A percentile compares a stretch with the other conserved stretches of the same genome.
phyloP scores from a whole-genome alignment of 2,329 filamentous ascomycete genomes.

The Phyllosticta citrichinensis region DNA sequence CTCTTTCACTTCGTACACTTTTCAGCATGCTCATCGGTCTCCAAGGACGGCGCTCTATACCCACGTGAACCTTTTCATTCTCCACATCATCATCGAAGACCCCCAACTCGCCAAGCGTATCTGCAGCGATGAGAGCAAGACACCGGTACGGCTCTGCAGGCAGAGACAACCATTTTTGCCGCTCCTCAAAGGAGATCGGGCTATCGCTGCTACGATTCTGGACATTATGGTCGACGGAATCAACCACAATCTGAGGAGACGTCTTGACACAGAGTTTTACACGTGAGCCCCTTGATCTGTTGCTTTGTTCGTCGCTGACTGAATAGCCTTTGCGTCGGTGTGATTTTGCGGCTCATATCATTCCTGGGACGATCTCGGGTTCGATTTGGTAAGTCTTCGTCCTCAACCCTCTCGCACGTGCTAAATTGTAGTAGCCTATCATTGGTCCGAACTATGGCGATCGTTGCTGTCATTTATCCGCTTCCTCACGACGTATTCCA shows the following conservation, averaged over 20 bases:
- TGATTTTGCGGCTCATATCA: conserved; percentile 72
- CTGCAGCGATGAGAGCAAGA: conserved; percentile 67
- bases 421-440: conserved; percentile 45
- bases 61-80: conserved; percentile 71
- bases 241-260: conserved; percentile 82
- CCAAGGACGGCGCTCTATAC: conserved; percentile 69
- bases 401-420: background rate
- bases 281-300: conserved; percentile 34
- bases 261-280: conserved; percentile 78
- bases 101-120: conserved; percentile 70
- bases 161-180: conserved; percentile 83
- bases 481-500: conserved; percentile 78
- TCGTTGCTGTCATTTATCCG: conserved; percentile 77
- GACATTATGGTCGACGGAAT: conserved; percentile 85
- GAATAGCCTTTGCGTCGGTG: conserved; percentile 58
- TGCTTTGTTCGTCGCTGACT: background rate
- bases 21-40: conserved; percentile 87
- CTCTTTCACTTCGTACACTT: conserved; percentile 82
- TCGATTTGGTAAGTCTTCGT: conserved; percentile 44
- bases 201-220: conserved; percentile 65
- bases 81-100: conserved; percentile 83
- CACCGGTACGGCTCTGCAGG: conserved; percentile 71
- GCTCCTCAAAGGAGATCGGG: conserved; percentile 58
- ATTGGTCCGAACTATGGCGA: conserved; percentile 94
- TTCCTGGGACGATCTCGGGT: conserved; percentile 75